Conservation (phyloP, 768 basidiomycete genomes). For the Rossbeevera mucosa region DNA sequence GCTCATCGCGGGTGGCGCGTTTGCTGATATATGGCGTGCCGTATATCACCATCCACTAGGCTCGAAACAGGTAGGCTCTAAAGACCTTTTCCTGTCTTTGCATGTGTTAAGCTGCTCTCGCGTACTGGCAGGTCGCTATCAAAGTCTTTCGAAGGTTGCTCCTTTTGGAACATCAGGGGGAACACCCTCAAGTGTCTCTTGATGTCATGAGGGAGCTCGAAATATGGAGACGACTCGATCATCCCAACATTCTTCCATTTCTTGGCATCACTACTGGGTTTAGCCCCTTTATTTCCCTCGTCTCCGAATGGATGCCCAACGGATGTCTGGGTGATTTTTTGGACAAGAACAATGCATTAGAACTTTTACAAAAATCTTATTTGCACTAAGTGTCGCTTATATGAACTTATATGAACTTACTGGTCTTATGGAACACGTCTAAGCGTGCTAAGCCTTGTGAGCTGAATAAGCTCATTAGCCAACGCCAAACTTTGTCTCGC, state of each 20-base stretch:
- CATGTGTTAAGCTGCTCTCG: neutral
- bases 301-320: slow-evolving; percentile 12
- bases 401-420: too few species aligned
- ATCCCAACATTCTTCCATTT: slow-evolving; percentile 16
- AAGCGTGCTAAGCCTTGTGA: too few species aligned
- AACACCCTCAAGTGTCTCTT: neutral
- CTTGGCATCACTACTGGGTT: slow-evolving; percentile 15
- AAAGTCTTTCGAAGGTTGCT: slow-evolving; percentile 8
- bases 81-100: neutral
- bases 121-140: slow-evolving; percentile 13
- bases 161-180: neutral
- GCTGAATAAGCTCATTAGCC: too few species aligned
- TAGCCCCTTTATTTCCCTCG: slow-evolving; percentile 5
- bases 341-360: neutral
- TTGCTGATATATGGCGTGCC: slow-evolving; percentile 11
- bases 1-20: slow-evolving; percentile 4
- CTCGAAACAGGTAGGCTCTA: neutral
- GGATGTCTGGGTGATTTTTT: slow-evolving; percentile 7
- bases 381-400: too few species aligned
- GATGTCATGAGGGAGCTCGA: slow-evolving; percentile 13
- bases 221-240: slow-evolving; percentile 13
- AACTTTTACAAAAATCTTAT: too few species aligned
- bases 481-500: too few species aligned
- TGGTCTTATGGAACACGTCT: too few species aligned
- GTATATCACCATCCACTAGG: slow-evolving; percentile 1